phyloP scores from a whole-genome alignment of 2,329 filamentous ascomycete genomes.

The Pyrenochaeta sp. region DNA sequence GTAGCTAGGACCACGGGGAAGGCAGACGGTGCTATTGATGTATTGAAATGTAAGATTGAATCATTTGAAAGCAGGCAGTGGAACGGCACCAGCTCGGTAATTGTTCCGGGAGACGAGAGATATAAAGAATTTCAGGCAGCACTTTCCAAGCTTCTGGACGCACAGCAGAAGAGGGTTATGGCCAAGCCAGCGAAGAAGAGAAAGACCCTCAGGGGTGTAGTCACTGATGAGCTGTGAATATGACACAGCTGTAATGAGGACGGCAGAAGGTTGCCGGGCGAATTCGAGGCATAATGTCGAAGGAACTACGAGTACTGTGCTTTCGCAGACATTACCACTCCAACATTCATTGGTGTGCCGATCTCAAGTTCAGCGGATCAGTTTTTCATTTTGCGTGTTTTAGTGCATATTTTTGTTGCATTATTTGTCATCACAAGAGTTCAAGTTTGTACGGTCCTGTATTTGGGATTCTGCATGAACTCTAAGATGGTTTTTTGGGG shows the following conservation, averaged over 20 bases:
- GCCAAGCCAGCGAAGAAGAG: conserved; percentile 5
- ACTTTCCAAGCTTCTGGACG: conserved; percentile 27
- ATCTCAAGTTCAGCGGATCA: no score
- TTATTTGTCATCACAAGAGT: no score
- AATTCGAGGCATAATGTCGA: background rate
- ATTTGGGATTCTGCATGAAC: no score
- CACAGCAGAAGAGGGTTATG: conserved; percentile 28
- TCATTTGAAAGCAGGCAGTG: background rate
- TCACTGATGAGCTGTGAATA: conserved; percentile 6
- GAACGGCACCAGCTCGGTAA: background rate
- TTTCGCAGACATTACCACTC: no score
- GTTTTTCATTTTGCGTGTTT: no score
- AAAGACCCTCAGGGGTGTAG: background rate
- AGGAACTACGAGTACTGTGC: background rate
- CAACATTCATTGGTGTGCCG: no score
- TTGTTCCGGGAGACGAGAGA: conserved; percentile 1
- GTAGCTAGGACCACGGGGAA: conserved; percentile 36
- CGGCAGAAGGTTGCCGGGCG: background rate
- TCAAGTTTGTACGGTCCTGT: no score
- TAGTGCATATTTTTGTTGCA: no score
- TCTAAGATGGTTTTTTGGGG: no score
- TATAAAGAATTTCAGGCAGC: conserved; percentile 21
- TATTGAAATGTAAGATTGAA: conserved; percentile 21
- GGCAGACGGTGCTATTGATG: conserved; percentile 39
- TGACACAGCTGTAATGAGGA: background rate